Base-by-base conservation (phyloP, 2,329 filamentous ascomycete genomes). In the Plenodomus tracheiphilus region DNA sequence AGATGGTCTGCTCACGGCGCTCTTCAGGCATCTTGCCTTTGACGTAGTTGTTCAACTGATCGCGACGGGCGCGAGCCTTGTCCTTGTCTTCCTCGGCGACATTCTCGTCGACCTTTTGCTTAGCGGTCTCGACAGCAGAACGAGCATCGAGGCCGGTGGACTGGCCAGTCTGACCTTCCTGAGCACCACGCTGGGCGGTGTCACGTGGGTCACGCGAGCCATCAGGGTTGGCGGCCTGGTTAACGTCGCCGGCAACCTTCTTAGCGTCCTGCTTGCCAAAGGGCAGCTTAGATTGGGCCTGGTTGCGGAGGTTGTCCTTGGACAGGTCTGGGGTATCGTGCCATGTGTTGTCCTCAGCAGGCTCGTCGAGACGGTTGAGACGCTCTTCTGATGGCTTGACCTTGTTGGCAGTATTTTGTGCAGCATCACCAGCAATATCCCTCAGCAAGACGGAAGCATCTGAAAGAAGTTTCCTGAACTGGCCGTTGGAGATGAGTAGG, bases 341-440 rank as follows among this genome's bases (percentile, higher is more conserved):
- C 94, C 94, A 99, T 15, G 86, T 88, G 75, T 97, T 94, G 65
- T 96, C 92, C 16, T 88, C 84, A 2, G 94, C 94, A 2, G 94
- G 85, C n/a, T 79, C 70, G 60, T 97, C 93, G 28, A 97, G 85
- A 64, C 91, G 86, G 8, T 77, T 70, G 17, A 97, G 81, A 53
- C 87, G 78, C 0, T 96, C 89, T 48, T 95, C 84, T 1, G 82
- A 84, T 2, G 94, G 94, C 43, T 88, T 88, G 42, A 97, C 81
- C 62, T 79, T 84, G 63, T 79, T 79, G 47, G 92, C 91, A 6
- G 88, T 87, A 65, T 89, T 93, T 55, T 82, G 81, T 10, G 94
- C 92, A 20, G 89, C 90, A 74, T 99, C 94, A 43, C 91, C 90
- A 50, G 89, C 91, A 68, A 99, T 94, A 66, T 97, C 93, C 30